Conservation (phyloP, 768 basidiomycete genomes). For the Naganishia vishniacii region DNA sequence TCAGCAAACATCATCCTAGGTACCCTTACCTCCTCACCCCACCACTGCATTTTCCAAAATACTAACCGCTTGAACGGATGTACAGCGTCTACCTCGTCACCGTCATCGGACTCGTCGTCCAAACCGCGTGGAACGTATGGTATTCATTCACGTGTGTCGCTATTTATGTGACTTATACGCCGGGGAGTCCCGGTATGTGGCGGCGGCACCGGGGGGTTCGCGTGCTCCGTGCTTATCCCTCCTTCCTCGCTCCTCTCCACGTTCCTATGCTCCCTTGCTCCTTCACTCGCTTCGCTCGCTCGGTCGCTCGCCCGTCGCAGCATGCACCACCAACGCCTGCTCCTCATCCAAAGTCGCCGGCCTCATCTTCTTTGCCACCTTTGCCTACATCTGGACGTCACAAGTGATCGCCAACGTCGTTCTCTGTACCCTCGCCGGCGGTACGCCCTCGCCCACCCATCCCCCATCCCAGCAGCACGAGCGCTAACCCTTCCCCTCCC, state of each 20-base stretch:
- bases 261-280: background rate
- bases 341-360: constrained; percentile 72
- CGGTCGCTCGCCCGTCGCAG: constrained; percentile 11
- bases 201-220: background rate
- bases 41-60: background rate
- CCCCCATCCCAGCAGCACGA: too few species aligned
- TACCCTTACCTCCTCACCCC: background rate
- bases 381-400: constrained; percentile 80
- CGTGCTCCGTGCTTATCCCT: background rate
- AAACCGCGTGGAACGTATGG: constrained; percentile 71
- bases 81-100: constrained; percentile 65
- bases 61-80: background rate
- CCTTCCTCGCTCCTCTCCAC: background rate
- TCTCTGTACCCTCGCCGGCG: constrained; percentile 72
- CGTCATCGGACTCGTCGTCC: constrained; percentile 63
- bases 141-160: constrained; percentile 72
- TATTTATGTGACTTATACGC: constrained; percentile 69
- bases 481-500: too few species aligned
- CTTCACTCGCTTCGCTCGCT: too few species aligned
- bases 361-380: constrained; percentile 68
- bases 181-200: constrained; percentile 65
- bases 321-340: constrained; percentile 54
- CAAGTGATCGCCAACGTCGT: constrained; percentile 73
- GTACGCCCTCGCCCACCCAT: too few species aligned
- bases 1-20: constrained; percentile 72